phyloP scores from a whole-genome alignment of 2,329 filamentous ascomycete genomes.

The Colletotrichum cordylinicola region DNA sequence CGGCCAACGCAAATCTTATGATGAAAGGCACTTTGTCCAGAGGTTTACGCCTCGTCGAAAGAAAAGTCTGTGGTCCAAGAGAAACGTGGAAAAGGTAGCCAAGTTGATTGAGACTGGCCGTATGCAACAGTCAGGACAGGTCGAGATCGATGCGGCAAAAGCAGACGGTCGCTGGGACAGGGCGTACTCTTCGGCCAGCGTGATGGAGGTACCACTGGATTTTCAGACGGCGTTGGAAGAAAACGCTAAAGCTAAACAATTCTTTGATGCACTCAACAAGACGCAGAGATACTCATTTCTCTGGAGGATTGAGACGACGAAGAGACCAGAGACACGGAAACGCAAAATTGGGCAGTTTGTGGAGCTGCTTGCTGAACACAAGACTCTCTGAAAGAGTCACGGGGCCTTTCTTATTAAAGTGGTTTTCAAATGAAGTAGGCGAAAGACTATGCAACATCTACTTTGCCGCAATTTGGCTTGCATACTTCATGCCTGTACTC shows the following conservation, averaged over 20 bases:
- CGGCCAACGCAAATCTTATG: constrained; percentile 51
- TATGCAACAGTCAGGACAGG: constrained; percentile 54
- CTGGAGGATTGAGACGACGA: constrained; percentile 48
- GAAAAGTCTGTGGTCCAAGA: constrained; percentile 63
- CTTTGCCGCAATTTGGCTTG: background rate
- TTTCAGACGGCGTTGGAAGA: constrained; percentile 48
- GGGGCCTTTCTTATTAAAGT: background rate
- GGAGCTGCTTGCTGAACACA: constrained; percentile 38
- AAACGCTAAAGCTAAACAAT: constrained; percentile 37
- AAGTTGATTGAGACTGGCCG: constrained; percentile 48
- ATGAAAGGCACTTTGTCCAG: constrained; percentile 56
- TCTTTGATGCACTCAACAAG: constrained; percentile 50
- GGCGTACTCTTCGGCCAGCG: constrained; percentile 58
- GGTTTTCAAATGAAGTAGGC: too few relatives aligned
- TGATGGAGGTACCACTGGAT: constrained; percentile 52
- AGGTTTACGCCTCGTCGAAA: constrained; percentile 63
- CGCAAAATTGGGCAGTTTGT: constrained; percentile 48
- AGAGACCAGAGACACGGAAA: constrained; percentile 37
- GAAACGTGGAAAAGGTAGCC: constrained; percentile 60
- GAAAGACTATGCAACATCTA: background rate
- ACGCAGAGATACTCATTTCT: constrained; percentile 52
- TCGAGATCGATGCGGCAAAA: constrained; percentile 59
- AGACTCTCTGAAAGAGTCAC: constrained; percentile 27
- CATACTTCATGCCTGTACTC: background rate
- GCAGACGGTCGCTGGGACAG: constrained; percentile 63